Evolutionary conservation across 78 protist species (phyloP).

Genomic region (Dictyostelium purpureum): DNA sequence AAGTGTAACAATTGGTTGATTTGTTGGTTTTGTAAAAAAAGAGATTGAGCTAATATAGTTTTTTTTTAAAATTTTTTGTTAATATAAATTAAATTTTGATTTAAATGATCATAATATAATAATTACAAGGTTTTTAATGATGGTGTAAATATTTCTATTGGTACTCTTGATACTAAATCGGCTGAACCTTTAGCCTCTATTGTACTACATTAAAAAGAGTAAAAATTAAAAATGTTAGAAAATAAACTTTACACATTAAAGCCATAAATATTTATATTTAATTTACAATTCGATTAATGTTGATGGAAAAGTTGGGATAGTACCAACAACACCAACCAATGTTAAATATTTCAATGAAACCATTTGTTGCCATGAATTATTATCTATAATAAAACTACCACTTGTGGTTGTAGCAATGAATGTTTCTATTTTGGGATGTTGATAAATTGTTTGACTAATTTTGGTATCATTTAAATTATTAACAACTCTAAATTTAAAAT

Average conservation of each 20-base stretch:
- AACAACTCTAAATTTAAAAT: too few relatives aligned
- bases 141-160: background rate
- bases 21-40: background rate
- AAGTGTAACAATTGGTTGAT: too few relatives aligned
- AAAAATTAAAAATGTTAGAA: background rate
- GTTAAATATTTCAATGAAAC: background rate
- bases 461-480: too few relatives aligned
- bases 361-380: background rate
- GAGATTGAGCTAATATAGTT: background rate
- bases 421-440: background rate
- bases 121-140: background rate
- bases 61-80: background rate
- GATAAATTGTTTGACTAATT: slow-evolving; percentile 8
- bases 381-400: background rate
- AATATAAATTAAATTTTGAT: background rate
- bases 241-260: background rate
- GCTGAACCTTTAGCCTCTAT: background rate
- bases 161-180: background rate
- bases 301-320: background rate
- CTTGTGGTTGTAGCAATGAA: background rate
- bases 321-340: background rate
- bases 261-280: background rate
- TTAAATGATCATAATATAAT: too few relatives aligned
- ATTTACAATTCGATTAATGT: background rate
- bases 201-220: background rate